Evolutionary conservation across 1,139 yeast genomes (phyloP).

Genomic region (Arxiozyma telluris): DNA sequence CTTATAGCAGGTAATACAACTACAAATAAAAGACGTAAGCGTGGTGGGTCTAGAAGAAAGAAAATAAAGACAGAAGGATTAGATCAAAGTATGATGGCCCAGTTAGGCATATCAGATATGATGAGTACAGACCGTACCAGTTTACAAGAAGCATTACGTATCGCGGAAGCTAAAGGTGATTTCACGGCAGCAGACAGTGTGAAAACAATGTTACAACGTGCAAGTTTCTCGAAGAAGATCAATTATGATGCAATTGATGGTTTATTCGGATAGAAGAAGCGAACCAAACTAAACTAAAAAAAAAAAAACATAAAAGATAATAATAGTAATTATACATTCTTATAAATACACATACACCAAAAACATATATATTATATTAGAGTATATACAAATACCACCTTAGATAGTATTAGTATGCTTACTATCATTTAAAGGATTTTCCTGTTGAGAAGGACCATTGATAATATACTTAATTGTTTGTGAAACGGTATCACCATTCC

Average conservation of each 20-base stretch:
- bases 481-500: constrained; percentile 41
- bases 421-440: not conserved
- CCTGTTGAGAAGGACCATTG: constrained; percentile 35
- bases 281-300: not conserved
- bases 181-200: constrained; percentile 65
- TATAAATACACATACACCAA: not conserved
- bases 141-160: constrained; percentile 28
- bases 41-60: constrained; percentile 30
- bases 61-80: constrained; percentile 16
- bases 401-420: not conserved
- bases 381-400: too few species aligned
- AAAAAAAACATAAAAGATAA: not conserved
- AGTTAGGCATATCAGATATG: not conserved
- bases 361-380: too few species aligned
- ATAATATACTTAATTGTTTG: constrained; percentile 51
- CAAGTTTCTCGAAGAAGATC: constrained; percentile 75
- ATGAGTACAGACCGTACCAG: constrained; percentile 26
- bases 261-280: constrained; percentile 31
- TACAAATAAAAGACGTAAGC: constrained; percentile 37
- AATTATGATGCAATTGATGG: constrained; percentile 72
- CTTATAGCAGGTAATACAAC: constrained; percentile 66
- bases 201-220: constrained; percentile 56
- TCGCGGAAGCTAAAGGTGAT: constrained; percentile 42
- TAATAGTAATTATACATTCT: too few species aligned
- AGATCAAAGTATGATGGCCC: not conserved